These are phyloP conservation scores for Solanum boliviense DNA, from an alignment of 257 asterid species.

Conservation along the genomic window DNA sequence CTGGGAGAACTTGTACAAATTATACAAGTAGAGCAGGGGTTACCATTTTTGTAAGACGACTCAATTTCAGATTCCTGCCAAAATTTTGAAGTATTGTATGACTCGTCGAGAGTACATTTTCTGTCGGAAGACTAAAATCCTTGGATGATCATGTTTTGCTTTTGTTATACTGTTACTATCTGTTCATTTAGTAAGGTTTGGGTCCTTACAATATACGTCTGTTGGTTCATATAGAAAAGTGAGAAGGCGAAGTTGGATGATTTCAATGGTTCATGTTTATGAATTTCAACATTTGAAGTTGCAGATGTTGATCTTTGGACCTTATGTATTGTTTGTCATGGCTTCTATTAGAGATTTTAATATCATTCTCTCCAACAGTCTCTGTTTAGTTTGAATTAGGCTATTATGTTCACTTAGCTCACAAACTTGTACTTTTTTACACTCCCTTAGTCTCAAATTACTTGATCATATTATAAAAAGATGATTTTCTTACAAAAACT, in stretches of 20 bases:
- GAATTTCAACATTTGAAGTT: neutral
- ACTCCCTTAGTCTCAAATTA: neutral
- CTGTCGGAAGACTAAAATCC: neutral
- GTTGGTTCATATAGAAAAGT: neutral
- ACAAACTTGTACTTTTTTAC: neutral
- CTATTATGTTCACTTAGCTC: neutral
- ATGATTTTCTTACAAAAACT: too few relatives aligned
- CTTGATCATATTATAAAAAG: neutral
- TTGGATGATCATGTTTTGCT: neutral
- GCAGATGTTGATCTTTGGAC: neutral
- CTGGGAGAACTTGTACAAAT: neutral
- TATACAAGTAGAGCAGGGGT: neutral
- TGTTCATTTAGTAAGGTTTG: neutral
- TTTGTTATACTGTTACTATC: neutral
- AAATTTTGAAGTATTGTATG: neutral
- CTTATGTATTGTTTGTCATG: neutral
- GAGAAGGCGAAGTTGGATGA: neutral
- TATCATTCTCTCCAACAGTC: neutral
- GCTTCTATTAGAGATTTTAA: neutral
- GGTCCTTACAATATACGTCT: neutral
- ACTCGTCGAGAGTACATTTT: neutral
- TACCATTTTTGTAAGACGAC: neutral
- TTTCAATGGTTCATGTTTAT: neutral
- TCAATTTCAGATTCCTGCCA: neutral
- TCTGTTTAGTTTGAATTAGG: neutral